Base-by-base conservation (phyloP, 371 early-diverging fungal genomes). In the Coemansia sp. region DNA sequence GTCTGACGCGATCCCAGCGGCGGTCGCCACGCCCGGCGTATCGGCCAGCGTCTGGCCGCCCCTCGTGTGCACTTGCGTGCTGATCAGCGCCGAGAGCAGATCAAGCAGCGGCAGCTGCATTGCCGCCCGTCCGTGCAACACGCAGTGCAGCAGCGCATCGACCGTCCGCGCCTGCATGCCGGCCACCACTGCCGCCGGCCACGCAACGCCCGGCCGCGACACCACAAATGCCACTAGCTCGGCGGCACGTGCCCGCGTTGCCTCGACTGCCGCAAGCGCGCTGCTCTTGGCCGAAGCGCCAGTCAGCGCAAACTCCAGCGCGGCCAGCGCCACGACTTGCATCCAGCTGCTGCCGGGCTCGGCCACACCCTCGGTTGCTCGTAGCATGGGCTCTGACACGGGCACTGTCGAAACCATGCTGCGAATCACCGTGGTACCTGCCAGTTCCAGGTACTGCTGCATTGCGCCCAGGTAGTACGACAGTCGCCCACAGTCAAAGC, bases 31-130 rank as follows among this genome's bases (percentile, higher is more conserved):
- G 12, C 24, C 24, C 3, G 29, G 29, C 32, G 33, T 33, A 55
- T 39, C 14, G 33, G 31, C 24, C 50, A 50, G 5, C 12, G 50
- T 50, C 16, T 37, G 38, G n/a, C n/a, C 12, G 6, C 40, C 42
- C 14, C 7, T 12, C 5, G 40, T 4, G n/a, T 24, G 29, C n/a
- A 59, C 56, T 12, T 39, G 14, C 1, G 85, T 78, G 52, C 40
- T 12, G 18, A 87, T 72, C 1, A 88, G 82, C 1, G 84, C 78
- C 44, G 83, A 81, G 12, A 92, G 64, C 11, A 91, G 67, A 33
- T 88, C 87, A 39, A 94, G 72, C 12, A 93, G 80, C 18, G 85
- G 82, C 24, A 87, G 85, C 62, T 94, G 94, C 7, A 91, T 67
- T 12, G 90, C 87, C 2, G 89, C 67, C 7, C 82, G 77, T 4